Conservation (phyloP, 495 filamentous ascomycete species). For the Tuber borchii region DNA sequence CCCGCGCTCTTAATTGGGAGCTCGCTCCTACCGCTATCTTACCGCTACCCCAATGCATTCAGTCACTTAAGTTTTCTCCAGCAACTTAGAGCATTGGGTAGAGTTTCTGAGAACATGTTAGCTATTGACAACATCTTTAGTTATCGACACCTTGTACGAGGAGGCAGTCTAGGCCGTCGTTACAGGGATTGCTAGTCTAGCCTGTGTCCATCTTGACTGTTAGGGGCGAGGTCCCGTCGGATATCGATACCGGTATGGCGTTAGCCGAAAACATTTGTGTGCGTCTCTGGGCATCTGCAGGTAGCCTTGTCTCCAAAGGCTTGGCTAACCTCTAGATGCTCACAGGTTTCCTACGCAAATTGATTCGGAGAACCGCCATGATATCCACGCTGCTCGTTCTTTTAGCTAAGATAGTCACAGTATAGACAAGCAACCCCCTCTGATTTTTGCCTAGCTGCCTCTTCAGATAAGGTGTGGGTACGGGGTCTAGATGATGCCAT, state of each 20-base stretch:
- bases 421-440: not conserved
- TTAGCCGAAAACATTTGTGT: not conserved
- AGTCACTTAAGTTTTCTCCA: not conserved
- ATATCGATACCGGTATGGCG: not conserved
- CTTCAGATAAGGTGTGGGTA: constrained; percentile 3
- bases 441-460: not conserved
- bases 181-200: not conserved
- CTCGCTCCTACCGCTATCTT: not conserved
- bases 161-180: not conserved
- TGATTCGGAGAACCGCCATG: not conserved
- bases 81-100: not conserved
- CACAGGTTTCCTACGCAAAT: not conserved
- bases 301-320: no score
- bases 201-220: not conserved
- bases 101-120: not conserved
- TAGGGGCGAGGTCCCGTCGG: not conserved
- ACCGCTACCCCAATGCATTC: not conserved
- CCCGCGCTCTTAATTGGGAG: not conserved
- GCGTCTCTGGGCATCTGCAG: not conserved
- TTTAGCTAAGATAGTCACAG: not conserved
- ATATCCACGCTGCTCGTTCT: not conserved
- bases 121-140: not conserved
- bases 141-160: not conserved
- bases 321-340: not conserved
- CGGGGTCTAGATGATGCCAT: not conserved